Evolutionary conservation across 257 asterid species (phyloP), one percentile per base, ranked within the genome.

Genomic region (Haberlea rhodopensis): DNA sequence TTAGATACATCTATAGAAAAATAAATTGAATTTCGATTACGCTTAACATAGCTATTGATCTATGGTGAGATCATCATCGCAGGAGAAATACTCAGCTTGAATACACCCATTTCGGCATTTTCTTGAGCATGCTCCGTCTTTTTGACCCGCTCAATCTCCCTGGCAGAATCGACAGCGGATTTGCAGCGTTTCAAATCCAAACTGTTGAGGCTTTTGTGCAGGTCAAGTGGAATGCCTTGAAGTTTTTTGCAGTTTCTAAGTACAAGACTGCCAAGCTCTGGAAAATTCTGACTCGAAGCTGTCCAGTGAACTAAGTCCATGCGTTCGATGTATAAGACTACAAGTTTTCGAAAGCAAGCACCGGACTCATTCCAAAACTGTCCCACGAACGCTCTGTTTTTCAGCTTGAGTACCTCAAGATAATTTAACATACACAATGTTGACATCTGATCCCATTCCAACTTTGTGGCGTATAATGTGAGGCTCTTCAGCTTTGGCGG

Each of bases 341-440:
- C 66, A 22, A 84, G 89, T 8, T 6, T 0, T 5, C 1, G 5
- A 53, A 79, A 76, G 25, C 10, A 70, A 1, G 4, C 60, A 1
- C 64, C 52, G 4, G 7, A 31, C 4, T 67, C 46, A 0, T 62
- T 15, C 87, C 87, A 84, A 1, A 1, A 0, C 0, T 15, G 8
- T 25, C 87, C 89, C 4, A 6, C 6, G n/a, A 81, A 81, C 28
- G 87, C 81, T 55, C 68, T 70, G 26, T 79, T 70, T 67, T 81
- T 81, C 74, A 84, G 20, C 70, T 78, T 84, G 29, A 84, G 79
- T 11, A 74, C 80, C 78, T 74, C 64, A 1, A 81, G 80, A 6
- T 31, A 34, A 2, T 24, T 57, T n/a, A 84, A 53, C 46, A 21
- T 48, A n/a, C 71, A 82, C 57, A 84, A n/a, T 8, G 28, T 73